Percentiles rank a stretch among this genome's conserved stretches.
Evolutionary conservation across 345 rosid genomes (phyloP).

Genomic region (Corymbia maculata): DNA sequence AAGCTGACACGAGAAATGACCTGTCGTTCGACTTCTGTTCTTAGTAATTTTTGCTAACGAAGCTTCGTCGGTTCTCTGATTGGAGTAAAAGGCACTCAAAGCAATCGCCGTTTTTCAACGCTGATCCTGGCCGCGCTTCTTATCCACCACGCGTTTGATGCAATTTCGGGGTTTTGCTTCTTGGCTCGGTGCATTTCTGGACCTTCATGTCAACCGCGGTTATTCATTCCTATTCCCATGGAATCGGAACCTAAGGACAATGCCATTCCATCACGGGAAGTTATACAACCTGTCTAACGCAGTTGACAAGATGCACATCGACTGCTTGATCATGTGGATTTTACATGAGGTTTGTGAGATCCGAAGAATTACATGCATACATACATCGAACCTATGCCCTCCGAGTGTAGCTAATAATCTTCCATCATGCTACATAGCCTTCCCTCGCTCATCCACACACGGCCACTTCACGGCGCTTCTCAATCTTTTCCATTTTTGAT

Average conservation of each 20-base stretch:
- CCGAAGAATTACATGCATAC: background rate
- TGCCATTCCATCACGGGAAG: background rate
- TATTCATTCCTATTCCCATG: background rate
- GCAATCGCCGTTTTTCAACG: background rate
- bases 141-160: background rate
- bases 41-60: background rate
- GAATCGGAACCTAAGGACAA: background rate
- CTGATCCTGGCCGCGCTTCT: background rate
- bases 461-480: background rate
- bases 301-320: background rate
- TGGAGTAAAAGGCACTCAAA: background rate
- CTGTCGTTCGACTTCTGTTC: background rate
- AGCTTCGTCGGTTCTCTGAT: background rate
- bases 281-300: too few species aligned
- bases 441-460: background rate
- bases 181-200: background rate
- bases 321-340: background rate
- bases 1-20: background rate
- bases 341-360: rapidly evolving
- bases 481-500: background rate
- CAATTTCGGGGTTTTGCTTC: background rate
- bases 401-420: background rate
- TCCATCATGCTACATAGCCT: background rate
- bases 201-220: background rate
- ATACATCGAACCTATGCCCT: rapidly evolving